A percentile compares a stretch with the other conserved stretches of the same genome.
Evolutionary conservation across 176 grass and related monocot species (phyloP).

Genomic region (Hsuehochloa calcarea): DNA sequence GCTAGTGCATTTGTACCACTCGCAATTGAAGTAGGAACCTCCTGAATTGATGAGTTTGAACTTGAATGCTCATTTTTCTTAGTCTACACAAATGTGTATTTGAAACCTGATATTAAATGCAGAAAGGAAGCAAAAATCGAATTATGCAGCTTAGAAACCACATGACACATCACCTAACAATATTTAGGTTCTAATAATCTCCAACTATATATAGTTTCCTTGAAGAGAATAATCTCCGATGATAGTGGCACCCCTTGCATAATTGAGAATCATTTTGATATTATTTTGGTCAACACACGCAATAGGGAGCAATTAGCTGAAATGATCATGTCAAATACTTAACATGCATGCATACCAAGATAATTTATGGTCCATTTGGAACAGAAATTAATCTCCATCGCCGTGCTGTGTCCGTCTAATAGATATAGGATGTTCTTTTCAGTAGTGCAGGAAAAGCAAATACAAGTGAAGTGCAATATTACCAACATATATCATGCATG

Average conservation of each 20-base stretch:
- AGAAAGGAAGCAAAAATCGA: background rate
- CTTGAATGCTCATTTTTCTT: background rate
- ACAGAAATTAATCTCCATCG: background rate
- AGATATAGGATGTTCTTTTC: too few species aligned
- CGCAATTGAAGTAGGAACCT: background rate
- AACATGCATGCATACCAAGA: slow-evolving; percentile 5
- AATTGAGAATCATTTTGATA: background rate
- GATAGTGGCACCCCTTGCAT: background rate
- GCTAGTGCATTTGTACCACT: background rate
- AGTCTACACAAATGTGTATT: background rate
- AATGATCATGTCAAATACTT: slow-evolving; percentile 32
- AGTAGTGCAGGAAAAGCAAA: too few species aligned
- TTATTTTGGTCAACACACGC: slow-evolving; percentile 42
- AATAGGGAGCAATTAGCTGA: slow-evolving; percentile 24
- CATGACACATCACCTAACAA: slow-evolving; percentile 33
- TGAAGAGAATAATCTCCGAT: slow-evolving; percentile 24
- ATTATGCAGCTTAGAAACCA: background rate
- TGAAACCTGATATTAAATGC: background rate
- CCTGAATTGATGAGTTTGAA: background rate
- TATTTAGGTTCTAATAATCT: slow-evolving; percentile 5
- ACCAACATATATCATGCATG: too few species aligned
- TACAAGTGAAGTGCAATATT: too few species aligned
- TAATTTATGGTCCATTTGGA: background rate
- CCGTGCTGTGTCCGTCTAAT: too few species aligned
- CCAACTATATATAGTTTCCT: background rate